Conservation (phyloP, 768 basidiomycete genomes). For the Podaxis sp. region DNA sequence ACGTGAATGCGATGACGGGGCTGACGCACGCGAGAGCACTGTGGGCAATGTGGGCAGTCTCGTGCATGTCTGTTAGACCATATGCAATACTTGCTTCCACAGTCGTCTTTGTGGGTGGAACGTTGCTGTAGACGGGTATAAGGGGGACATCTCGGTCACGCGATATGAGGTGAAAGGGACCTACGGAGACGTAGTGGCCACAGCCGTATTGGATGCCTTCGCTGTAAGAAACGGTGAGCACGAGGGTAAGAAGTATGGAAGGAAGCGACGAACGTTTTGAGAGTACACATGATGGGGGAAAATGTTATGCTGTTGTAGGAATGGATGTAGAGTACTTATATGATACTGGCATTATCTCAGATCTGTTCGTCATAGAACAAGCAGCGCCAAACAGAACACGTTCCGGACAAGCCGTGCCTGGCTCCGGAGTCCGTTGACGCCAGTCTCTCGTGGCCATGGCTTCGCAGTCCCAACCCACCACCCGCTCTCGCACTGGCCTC, state of each 20-base stretch:
- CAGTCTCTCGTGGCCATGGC: constrained; percentile 15
- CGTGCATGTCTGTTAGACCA: constrained; percentile 32
- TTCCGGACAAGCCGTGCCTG: constrained; percentile 14
- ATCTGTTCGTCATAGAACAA: constrained; percentile 11
- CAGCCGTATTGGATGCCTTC: constrained; percentile 78
- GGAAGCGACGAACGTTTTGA: constrained; percentile 46
- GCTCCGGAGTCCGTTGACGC: not conserved
- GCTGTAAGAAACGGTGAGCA: constrained; percentile 38
- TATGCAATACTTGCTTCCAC: constrained; percentile 43
- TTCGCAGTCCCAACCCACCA: constrained; percentile 42
- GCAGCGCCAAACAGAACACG: constrained; percentile 27
- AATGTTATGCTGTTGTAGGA: not conserved
- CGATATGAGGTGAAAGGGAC: constrained; percentile 24
- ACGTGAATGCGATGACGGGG: constrained; percentile 11
- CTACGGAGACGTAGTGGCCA: constrained; percentile 74
- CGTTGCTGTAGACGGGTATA: constrained; percentile 39
- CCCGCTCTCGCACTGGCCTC: constrained; percentile 86
- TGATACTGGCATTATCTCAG: constrained; percentile 13
- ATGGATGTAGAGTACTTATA: constrained; percentile 16
- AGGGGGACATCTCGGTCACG: constrained; percentile 16
- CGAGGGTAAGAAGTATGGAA: not conserved
- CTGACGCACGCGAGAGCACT: constrained; percentile 44
- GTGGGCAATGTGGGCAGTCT: constrained; percentile 39
- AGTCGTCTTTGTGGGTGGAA: constrained; percentile 55
- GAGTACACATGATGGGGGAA: constrained; percentile 48